Base-by-base conservation (phyloP, 768 basidiomycete species). In the Trichaptum fuscoviolaceum region DNA sequence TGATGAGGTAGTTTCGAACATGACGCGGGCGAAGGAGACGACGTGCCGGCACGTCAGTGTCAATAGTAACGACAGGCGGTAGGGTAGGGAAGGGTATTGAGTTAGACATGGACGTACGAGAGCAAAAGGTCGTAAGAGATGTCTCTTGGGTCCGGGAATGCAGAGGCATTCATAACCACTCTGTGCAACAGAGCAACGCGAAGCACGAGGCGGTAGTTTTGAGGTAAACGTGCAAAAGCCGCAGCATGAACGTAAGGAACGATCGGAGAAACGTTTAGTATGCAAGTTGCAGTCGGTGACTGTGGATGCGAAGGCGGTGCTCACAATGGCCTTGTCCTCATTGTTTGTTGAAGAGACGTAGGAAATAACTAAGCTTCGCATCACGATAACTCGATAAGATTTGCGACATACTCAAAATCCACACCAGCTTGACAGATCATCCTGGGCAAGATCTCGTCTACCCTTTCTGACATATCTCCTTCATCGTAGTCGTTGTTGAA, bases 391-490 rank as follows among this genome's bases (percentile, higher is more conserved):
- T 42, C 25, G 59, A 62, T 63, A 62, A 64, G 20, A 60, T 57
- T 36, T 10, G 35, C 30, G 23, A 82, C 89, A 73, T 71, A 95
- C 93, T 94, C 92, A 69, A 87, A 94, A 77, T 95, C 93, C 66
- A 93, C 90, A 1, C 93, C 93, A 58, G 93, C 93, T 74, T 93
- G 93, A 71, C 91, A 93, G 59, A 95, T 92, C 78, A 95, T 81
- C 74, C 80, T 86, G 52, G 78, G 73, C 80, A 95, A 84, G 30
- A 90, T 83, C 18, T 87, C 84, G 68, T 91, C 87, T 15, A 92
- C 75, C 67, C 77, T 79, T 12, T 25, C 59, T 18, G 59, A 4
- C 59, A 25, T 25, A 58, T 85, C 82, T 59, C 73, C 71, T 7
- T 67, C 75, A 71, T 69, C 71, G 63, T 74, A 73, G 67, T 73